Conservation (phyloP, 2,329 filamentous ascomycete species). For the Chaetomiaceae sp. region DNA sequence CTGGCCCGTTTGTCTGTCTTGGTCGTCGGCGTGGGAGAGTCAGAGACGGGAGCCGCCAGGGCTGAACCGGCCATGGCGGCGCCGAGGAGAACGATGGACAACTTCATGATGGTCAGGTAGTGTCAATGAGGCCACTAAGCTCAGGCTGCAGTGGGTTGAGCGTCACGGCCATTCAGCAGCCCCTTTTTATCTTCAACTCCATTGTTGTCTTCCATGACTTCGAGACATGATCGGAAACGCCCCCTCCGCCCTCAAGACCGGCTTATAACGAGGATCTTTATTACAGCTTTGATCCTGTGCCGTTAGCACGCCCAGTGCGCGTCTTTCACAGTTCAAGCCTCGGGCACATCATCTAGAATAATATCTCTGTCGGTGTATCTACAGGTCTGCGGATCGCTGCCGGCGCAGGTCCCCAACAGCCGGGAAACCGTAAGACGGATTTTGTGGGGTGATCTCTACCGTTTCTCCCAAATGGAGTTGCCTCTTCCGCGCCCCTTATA, state of each 20-base stretch:
- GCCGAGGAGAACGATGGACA: conserved; percentile 31
- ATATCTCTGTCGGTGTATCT: neutral
- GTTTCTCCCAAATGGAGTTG: conserved; percentile 14
- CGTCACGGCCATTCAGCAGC: too few species aligned
- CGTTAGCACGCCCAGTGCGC: too few species aligned
- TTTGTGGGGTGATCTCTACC: neutral
- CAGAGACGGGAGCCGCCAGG: conserved; percentile 30
- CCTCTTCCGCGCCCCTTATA: conserved; percentile 18
- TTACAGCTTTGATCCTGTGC: conserved; percentile 1
- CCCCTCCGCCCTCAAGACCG: conserved; percentile 21
- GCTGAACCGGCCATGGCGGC: conserved; percentile 30
- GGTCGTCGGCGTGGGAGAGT: conserved; percentile 25
- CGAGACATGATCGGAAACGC: conserved; percentile 18
- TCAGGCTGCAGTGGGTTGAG: too few species aligned
- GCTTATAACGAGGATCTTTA: conserved; percentile 13
- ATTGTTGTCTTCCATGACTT: neutral
- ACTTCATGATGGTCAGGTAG: conserved; percentile 30
- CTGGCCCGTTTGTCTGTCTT: conserved; percentile 32
- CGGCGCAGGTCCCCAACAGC: conserved; percentile 9
- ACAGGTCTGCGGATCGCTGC: neutral
- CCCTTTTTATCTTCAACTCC: neutral
- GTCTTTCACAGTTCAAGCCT: neutral
- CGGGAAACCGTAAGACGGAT: neutral
- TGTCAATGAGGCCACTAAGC: too few species aligned
- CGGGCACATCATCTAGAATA: neutral